Base-by-base conservation (phyloP, 2,329 filamentous ascomycete species). In the Dendrostoma leiphaemia region DNA sequence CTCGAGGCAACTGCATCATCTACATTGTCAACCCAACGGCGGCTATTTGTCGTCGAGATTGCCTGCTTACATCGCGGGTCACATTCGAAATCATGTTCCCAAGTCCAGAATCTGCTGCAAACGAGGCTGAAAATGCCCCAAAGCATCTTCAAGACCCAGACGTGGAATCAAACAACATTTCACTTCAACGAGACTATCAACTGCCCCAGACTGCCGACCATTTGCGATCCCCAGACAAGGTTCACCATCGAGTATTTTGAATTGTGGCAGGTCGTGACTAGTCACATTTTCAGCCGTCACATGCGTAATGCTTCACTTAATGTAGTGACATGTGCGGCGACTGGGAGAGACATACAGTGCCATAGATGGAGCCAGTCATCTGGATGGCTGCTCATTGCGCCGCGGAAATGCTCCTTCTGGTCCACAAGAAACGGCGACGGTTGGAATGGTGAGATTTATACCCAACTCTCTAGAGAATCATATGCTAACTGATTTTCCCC, bases 101-200 rank as follows among this genome's bases (percentile, higher is more conserved):
- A 13, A 34, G 6, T 31, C 47, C 15, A 8, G 19, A 15, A 19
- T 4, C 8, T 35, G 15, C 35, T 51, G 21, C 34, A 17, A 1
- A 4, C 15, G 9, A 29, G 35, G 8, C n/a, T 51, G 3, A 26
- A 43, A 2, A 29, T 51, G 17, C 44, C 53, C 1, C 4, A 23
- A 6, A 28, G 45, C 13, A n/a, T 51, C 3, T 51, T 55, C 48
- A 4, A 43, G 19, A 47, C 43, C 26, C 53, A 55, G 12, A 26
- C 32, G 13, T 55, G 53, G 48, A 51, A 43, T 23, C 43, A 51
- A 9, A 55, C 53, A 32, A 51, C 53, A n/a, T 55, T 55, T 34
- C 53, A 41, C 12, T 55, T 55, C n/a, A 51, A 51, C 17, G 48
- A 55, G 29, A 38, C 28, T 4, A 51, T 55, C n/a, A 55, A 55